Evolutionary conservation across 1,284 basidiomycete genomes (phyloP).

Genomic region (Schizophyllum amplum): DNA sequence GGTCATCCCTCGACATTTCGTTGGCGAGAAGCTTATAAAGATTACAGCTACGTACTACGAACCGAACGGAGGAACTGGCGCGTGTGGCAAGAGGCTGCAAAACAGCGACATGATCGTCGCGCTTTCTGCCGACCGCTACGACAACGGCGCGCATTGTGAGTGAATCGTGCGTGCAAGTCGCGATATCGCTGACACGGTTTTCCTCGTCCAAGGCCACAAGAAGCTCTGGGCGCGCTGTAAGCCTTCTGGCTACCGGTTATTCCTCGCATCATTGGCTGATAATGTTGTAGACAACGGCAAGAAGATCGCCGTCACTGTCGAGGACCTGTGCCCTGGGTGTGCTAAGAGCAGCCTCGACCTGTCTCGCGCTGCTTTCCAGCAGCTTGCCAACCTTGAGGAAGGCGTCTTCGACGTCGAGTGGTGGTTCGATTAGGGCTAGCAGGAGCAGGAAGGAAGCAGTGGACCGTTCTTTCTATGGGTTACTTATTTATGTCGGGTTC

Average conservation of each 20-base stretch:
- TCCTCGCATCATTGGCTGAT: neutral
- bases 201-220: neutral
- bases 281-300: conserved; percentile 19
- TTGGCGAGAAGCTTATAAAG: too few species aligned
- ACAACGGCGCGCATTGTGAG: conserved; percentile 1
- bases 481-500: too few species aligned
- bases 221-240: neutral
- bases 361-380: conserved; percentile 24
- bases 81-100: conserved; percentile 1
- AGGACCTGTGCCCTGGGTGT: conserved; percentile 31
- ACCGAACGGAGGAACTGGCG: conserved; percentile 1
- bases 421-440: conserved; percentile 5
- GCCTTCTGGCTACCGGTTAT: neutral
- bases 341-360: conserved; percentile 27
- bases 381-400: conserved; percentile 20
- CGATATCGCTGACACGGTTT: neutral
- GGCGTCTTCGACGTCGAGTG: conserved; percentile 16
- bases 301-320: conserved; percentile 24
- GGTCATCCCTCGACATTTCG: neutral
- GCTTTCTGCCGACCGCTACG: neutral
- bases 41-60: neutral
- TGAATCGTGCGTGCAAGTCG: too few species aligned
- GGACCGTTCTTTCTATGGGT: too few species aligned
- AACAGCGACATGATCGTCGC: conserved; percentile 3
- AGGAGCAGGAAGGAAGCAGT: too few species aligned